Percentiles rank a stretch among this genome's conserved stretches.
These are phyloP conservation scores for Clarireedia homoeocarpa DNA, from an alignment of 2,329 filamentous ascomycete species.

Conservation along the genomic window DNA sequence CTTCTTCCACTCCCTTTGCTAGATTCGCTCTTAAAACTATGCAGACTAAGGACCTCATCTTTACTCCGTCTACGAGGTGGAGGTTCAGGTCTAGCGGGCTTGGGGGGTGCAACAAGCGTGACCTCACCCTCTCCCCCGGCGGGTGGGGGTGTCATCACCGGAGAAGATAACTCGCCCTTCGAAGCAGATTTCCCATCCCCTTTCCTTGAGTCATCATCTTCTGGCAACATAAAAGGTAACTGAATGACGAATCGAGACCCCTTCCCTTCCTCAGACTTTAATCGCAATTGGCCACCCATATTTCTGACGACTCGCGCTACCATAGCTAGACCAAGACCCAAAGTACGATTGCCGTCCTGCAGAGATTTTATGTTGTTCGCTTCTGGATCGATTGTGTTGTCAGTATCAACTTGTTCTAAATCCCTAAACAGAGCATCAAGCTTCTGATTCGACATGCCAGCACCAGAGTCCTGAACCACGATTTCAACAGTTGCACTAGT, in stretches of 20 bases:
- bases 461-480: constrained; percentile 66
- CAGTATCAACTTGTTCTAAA: constrained; percentile 48
- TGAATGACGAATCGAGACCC: constrained; percentile 78
- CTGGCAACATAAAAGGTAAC: constrained; percentile 62
- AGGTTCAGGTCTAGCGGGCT: constrained; percentile 16
- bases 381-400: constrained; percentile 29
- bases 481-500: constrained; percentile 63
- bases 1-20: constrained; percentile 33
- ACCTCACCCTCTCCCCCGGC: constrained; percentile 44
- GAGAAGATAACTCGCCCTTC: background rate
- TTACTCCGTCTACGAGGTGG: constrained; percentile 15
- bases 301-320: constrained; percentile 83
- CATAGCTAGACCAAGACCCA: constrained; percentile 79
- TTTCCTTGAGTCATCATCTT: constrained; percentile 22
- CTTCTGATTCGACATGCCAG: constrained; percentile 56
- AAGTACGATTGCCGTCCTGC: constrained; percentile 37
- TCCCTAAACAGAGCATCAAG: constrained; percentile 51
- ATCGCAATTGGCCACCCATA: constrained; percentile 78
- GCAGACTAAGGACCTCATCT: constrained; percentile 20
- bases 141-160: constrained; percentile 10
- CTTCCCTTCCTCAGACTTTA: constrained; percentile 76
- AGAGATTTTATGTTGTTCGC: constrained; percentile 9
- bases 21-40: constrained; percentile 23
- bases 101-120: constrained; percentile 48
- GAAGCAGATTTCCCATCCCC: background rate